Evolutionary conservation across 352 stramenopile genomes (phyloP), one percentile per base, ranked within the genome.

Genomic region (Aphanomyces euteiches): DNA sequence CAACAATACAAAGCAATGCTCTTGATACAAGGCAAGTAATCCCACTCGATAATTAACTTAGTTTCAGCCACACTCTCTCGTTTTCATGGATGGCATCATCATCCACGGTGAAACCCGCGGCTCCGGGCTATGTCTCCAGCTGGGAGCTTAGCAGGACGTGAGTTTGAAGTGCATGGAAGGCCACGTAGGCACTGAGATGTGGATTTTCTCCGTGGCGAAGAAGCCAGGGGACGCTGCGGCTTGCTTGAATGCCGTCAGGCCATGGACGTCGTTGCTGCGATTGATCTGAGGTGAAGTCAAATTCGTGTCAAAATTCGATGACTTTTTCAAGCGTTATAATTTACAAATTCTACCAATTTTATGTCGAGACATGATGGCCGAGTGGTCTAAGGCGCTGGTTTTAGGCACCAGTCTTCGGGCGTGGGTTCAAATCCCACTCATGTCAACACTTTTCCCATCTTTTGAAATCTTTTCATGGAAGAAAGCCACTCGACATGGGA

Each of bases 331-430:
- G 28, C 28, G 28, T 28, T 2, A 28, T 28, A 28, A 28, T 28
- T 15, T 19, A 17, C 34, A n/a, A 34, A 60, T 19, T n/a, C n/a
- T n/a, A n/a, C n/a, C n/a, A n/a, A 70, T 19, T 47, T 64, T 50
- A 73, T 60, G 60, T 69, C 40, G 21, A 7, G 72, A 67, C 72
- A 76, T 69, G 66, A 74, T 76, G 72, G 72, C 72, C 72, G 72
- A 76, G 72, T 72, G 66, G 72, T 76, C 72, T 75, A 76, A 76
- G 67, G 72, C 72, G 72, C 72, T 76, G 72, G 72, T 66, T 76
- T 76, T 76, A 74, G 72, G 72, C 72, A 66, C 72, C 72, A 76
- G 72, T 76, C 72, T 76, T 76, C 67, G 72, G 72, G 72, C 72
- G 72, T 76, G 72, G 72, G 72, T 76, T 76, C 67, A 71, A 74